These are phyloP conservation scores for Rhodamnia argentea DNA, from an alignment of 345 rosid species.

Conservation along the genomic window DNA sequence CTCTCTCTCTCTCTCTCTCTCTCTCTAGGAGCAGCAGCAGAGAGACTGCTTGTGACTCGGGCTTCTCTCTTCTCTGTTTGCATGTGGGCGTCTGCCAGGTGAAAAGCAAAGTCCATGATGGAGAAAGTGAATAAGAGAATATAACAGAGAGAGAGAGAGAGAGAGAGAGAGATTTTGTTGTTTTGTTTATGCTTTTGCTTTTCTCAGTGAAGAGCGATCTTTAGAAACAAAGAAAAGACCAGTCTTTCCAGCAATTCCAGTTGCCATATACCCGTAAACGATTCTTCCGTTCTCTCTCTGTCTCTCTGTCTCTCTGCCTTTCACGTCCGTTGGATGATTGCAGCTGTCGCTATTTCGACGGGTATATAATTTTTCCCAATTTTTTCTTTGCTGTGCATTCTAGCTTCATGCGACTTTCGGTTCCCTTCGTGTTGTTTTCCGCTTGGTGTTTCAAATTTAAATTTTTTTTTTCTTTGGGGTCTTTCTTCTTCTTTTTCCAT, in stretches of 20 bases:
- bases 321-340: not conserved
- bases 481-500: not conserved
- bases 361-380: not conserved
- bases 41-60: not conserved
- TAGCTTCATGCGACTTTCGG: not conserved
- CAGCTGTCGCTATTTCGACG: not conserved
- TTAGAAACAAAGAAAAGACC: conserved; percentile 16
- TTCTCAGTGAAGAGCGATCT: not conserved
- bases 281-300: not conserved
- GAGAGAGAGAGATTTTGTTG: not conserved
- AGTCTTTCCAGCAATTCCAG: conserved; percentile 25
- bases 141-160: conserved; percentile 2
- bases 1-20: not conserved
- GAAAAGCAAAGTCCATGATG: not conserved
- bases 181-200: not conserved
- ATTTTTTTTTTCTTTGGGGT: not conserved
- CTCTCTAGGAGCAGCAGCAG: not conserved
- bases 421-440: not conserved
- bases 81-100: conserved; percentile 1
- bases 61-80: not conserved
- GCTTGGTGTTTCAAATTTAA: not conserved
- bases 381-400: not conserved
- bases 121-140: not conserved
- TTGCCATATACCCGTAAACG: conserved; percentile 8
- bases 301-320: not conserved